Base-by-base conservation (phyloP, 139 green algal genomes). In the Chlorella vulgaris region DNA sequence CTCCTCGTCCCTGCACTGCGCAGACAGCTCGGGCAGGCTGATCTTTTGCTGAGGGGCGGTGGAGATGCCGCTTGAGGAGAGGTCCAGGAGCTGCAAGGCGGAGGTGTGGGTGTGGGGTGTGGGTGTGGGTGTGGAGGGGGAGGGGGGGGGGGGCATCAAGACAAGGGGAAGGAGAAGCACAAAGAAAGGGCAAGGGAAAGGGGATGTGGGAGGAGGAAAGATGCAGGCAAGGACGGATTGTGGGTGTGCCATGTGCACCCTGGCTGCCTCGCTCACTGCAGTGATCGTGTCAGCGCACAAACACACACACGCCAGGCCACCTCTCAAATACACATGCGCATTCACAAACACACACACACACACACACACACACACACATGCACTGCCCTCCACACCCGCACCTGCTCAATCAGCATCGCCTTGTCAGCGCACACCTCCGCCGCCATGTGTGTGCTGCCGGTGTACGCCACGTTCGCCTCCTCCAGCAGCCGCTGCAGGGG, bases 401-500 rank as follows among this genome's bases (percentile, higher is more conserved):
- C 76, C 76, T 81, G 76, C 76, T 81, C 62, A 61, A 81, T 33
- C 21, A 87, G 38, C 18, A 67, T 35, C 13, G 69, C 22, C 40
- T 76, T 61, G 67, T 87, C 83, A 7, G 68, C 53, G 28, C 68
- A 81, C n/a, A 67, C 51, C 69, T 84, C 76, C 63, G 70, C 63
- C 61, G 38, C 69, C 29, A 82, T 19, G 47, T 26, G 35, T n/a
- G 22, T 31, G 31, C 53, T 60, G 8, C 83, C 70, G 43, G 78
- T 85, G 55, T 39, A 81, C 31, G 83, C 78, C 36, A 87, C 58
- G 18, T 69, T 69, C 42, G 21, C 2, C 29, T 61, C 69, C 53
- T 87, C 83, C 61, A 87, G 69, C 83, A 82, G 33, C 21, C 39
- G 50, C 62, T 87, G 83, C 35, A 87, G 31, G 8, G 83, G 67